Evolutionary conservation across 2,329 filamentous ascomycete genomes (phyloP), one percentile per base, ranked within the genome.

Genomic region (Colletotrichum lentis): DNA sequence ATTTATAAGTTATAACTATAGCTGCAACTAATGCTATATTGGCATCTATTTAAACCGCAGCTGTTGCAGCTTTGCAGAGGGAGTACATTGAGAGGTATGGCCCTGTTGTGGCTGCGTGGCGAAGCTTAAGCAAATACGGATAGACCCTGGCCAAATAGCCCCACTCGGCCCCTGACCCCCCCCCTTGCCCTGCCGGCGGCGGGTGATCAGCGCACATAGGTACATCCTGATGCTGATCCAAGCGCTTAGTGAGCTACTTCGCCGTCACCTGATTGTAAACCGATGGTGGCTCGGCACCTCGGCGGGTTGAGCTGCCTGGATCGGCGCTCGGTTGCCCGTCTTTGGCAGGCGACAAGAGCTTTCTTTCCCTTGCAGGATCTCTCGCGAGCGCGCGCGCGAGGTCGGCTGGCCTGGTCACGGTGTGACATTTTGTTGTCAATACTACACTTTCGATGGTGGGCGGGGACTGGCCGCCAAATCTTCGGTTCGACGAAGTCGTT

Each of bases 281-380:
- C n/a, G n/a, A n/a, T n/a, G 31, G 22, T 49, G 16, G 56, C 27
- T 5, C 14, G 56, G 44, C 5, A 18, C 12, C 20, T 16, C 16
- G 14, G 5, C 20, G 44, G 27, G 24, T 37, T 20, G 44, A 31
- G 37, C 22, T 27, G 44, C 41, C n/a, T 54, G 61, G 61, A 47
- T 67, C 64, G 64, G 64, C 59, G 46, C 11, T 59, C n/a, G 41
- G 20, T 68, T 64, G 12, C 65, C 27, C 54, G 5, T 59, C 41
- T 68, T 68, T n/a, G 65, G 65, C 54, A 67, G 61, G 65, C 61
- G 54, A 58, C 61, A 54, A 54, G 46, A 2, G 1, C 24, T 35
- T 35, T n/a, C n/a, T 31, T 31, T 8, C 27, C 22, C 35, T n/a
- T 39, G 58, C 43, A 37, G 35, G 20, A 53, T 20, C 54, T 3